Percentiles rank a stretch among this genome's conserved stretches.
Evolutionary conservation across 768 basidiomycete genomes (phyloP).

Genomic region (Clitopilus hobsonii): DNA sequence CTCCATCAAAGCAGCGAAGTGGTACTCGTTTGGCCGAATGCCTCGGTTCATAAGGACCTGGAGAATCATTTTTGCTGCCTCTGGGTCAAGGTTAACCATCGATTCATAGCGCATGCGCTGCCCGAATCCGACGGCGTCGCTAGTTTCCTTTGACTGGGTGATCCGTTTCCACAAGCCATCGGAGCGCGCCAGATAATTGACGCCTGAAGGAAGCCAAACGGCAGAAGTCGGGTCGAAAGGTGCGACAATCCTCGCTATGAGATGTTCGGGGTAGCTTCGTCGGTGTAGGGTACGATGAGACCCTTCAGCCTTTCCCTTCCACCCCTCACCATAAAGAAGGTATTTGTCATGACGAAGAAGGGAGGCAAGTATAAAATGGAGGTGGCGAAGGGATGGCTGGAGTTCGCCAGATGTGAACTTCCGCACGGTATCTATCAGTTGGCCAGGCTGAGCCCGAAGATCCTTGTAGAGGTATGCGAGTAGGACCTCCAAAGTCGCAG

Average conservation of each 20-base stretch:
- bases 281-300: constrained; percentile 27
- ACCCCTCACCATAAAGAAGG: constrained; percentile 37
- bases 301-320: constrained; percentile 36
- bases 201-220: constrained; percentile 27
- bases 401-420: constrained; percentile 32
- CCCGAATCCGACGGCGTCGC: constrained; percentile 53
- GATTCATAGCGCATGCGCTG: constrained; percentile 64
- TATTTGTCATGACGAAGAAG: constrained; percentile 51
- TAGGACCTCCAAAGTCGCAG: constrained; percentile 50
- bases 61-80: constrained; percentile 50
- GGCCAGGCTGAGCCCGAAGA: constrained; percentile 37
- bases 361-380: constrained; percentile 50
- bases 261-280: constrained; percentile 9
- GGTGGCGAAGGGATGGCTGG: constrained; percentile 48
- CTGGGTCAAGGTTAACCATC: constrained; percentile 44
- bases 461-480: constrained; percentile 43
- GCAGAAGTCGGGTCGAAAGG: constrained; percentile 48
- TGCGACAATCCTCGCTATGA: constrained; percentile 19
- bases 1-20: constrained; percentile 73
- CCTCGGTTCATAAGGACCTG: constrained; percentile 60
- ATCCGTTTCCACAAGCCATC: constrained; percentile 38
- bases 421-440: constrained; percentile 44
- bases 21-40: constrained; percentile 66
- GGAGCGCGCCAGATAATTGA: constrained; percentile 29
- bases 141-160: constrained; percentile 39